Percentiles rank a stretch among this genome's conserved stretches.
Conservation (phyloP, 768 basidiomycete genomes). For the Hygrocybe coccinea region DNA sequence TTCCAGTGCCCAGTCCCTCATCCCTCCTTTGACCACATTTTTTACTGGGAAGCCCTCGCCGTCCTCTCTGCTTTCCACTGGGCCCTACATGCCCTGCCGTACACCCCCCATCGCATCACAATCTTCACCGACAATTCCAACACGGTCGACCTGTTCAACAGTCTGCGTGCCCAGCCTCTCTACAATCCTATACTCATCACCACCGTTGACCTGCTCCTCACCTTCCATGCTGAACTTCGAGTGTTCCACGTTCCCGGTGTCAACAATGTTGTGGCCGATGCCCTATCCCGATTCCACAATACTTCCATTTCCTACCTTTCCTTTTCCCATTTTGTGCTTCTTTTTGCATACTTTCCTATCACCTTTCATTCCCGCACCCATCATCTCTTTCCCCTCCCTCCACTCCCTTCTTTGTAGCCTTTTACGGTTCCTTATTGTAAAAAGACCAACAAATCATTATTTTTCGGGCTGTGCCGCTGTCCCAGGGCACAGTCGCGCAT, state of each 20-base stretch:
- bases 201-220: slow-evolving; percentile 12
- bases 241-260: slow-evolving; percentile 14
- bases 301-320: no score
- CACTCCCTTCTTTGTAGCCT: no score
- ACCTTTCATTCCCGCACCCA: no score
- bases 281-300: slow-evolving; percentile 8
- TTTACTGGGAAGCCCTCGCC: no score
- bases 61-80: neutral
- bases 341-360: no score
- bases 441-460: no score
- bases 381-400: no score
- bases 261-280: slow-evolving; percentile 17
- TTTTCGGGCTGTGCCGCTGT: no score
- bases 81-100: slow-evolving; percentile 17
- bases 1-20: slow-evolving; percentile 5
- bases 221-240: slow-evolving; percentile 3
- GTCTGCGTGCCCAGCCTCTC: neutral
- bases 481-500: no score
- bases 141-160: slow-evolving; percentile 12
- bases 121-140: neutral
- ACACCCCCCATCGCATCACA: slow-evolving; percentile 20
- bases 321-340: no score
- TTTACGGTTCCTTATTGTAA: no score
- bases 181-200: slow-evolving; percentile 19
- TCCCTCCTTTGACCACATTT: no score